These are phyloP conservation scores for Helichrysum umbraculigerum DNA, from an alignment of 129 eudicot genomes.

Conservation along the genomic window DNA sequence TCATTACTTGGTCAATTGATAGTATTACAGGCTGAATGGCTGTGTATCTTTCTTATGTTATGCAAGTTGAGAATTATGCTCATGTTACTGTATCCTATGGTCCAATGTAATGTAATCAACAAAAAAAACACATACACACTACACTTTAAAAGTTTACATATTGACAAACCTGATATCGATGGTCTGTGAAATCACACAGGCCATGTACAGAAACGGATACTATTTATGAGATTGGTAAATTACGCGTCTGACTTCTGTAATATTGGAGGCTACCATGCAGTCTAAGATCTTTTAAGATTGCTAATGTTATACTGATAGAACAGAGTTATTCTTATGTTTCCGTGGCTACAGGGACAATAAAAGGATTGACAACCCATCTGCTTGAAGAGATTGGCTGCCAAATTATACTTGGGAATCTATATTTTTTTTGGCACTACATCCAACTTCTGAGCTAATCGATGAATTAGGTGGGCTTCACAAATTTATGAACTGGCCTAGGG, in stretches of 20 bases:
- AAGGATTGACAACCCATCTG: conserved; percentile 83
- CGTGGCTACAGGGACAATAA: conserved; percentile 78
- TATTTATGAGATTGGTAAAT: background rate
- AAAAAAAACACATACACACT: no score
- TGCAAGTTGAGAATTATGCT: background rate
- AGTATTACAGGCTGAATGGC: background rate
- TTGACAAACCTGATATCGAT: background rate
- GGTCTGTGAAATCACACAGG: background rate
- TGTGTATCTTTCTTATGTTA: background rate
- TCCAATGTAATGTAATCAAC: background rate
- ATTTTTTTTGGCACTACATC: conserved; percentile 84
- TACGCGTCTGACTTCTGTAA: background rate
- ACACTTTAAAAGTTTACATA: background rate
- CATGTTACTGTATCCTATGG: background rate
- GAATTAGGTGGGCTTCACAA: conserved; percentile 92
- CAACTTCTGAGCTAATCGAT: conserved; percentile 87
- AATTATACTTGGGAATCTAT: conserved; percentile 93
- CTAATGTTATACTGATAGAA: conserved; percentile 12
- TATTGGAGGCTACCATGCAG: background rate
- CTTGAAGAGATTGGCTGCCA: conserved; percentile 98
- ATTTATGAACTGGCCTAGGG: conserved; percentile 98
- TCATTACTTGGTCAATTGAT: background rate
- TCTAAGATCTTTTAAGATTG: background rate
- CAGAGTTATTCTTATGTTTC: conserved; percentile 3
- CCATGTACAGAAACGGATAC: background rate